phyloP scores from a whole-genome alignment of 1,139 yeast genomes.

The Saccharomyces hybrid region DNA sequence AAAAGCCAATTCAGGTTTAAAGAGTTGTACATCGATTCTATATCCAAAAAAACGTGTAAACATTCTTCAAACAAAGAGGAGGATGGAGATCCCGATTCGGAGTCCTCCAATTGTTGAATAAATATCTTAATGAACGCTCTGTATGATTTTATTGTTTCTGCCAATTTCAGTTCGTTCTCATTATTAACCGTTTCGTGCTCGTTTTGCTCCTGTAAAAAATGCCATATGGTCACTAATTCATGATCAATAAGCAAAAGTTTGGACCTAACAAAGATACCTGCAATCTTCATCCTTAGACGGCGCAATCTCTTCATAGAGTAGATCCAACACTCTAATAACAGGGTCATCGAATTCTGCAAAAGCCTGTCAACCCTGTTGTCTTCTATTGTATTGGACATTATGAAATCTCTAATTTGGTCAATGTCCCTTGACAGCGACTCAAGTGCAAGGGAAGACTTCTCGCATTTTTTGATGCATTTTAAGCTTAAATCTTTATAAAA shows the following conservation, averaged over 20 bases:
- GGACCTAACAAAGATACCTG: slow-evolving; percentile 21
- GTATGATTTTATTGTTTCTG: slow-evolving; percentile 15
- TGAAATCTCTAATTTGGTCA: slow-evolving; percentile 12
- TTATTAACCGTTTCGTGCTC: background rate
- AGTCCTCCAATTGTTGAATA: slow-evolving; percentile 30
- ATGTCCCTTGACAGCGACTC: slow-evolving; percentile 14
- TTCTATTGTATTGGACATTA: slow-evolving; percentile 4
- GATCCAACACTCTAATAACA: slow-evolving; percentile 25
- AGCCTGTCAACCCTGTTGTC: slow-evolving; percentile 7
- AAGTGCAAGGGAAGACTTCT: slow-evolving; percentile 21
- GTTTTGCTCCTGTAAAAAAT: slow-evolving; percentile 5
- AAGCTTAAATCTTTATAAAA: slow-evolving; percentile 21
- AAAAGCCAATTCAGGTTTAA: slow-evolving; percentile 31
- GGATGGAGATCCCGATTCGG: slow-evolving; percentile 24
- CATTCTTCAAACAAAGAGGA: slow-evolving; percentile 32
- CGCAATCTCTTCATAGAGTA: slow-evolving; percentile 16
- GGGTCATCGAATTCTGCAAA: slow-evolving; percentile 18
- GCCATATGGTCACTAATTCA: slow-evolving; percentile 16
- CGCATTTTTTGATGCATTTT: slow-evolving; percentile 22
- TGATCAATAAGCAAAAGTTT: slow-evolving; percentile 23
- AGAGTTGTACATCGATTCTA: slow-evolving; percentile 35
- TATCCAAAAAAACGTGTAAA: slow-evolving; percentile 31
- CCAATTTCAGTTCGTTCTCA: slow-evolving; percentile 12
- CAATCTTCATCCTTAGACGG: slow-evolving; percentile 16
- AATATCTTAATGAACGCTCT: slow-evolving; percentile 29